phyloP scores from a whole-genome alignment of 1,139 yeast species.

The Yamadazyma membranifaciens region DNA sequence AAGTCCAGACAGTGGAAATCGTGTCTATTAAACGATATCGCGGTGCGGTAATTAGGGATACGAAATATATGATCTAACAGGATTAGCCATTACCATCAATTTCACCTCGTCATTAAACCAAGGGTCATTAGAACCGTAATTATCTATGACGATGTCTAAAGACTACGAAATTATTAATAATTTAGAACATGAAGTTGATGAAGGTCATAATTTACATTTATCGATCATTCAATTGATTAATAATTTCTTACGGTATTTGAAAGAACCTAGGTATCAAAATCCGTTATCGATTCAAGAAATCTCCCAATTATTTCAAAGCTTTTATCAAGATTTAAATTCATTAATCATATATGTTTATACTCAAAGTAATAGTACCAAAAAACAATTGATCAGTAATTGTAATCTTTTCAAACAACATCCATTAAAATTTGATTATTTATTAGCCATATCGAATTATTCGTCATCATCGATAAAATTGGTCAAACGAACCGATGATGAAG shows the following conservation, averaged over 20 bases:
- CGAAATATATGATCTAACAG: neutral
- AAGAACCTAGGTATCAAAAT: slow-evolving; percentile 44
- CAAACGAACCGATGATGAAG: slow-evolving; percentile 37
- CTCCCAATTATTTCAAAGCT: slow-evolving; percentile 30
- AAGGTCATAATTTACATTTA: slow-evolving; percentile 2
- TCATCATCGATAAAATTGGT: slow-evolving; percentile 38
- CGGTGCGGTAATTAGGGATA: slow-evolving; percentile 3
- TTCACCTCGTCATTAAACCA: too few species aligned
- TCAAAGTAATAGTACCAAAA: slow-evolving; percentile 40
- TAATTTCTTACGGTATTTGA: slow-evolving; percentile 36
- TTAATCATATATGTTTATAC: slow-evolving; percentile 33
- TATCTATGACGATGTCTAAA: neutral
- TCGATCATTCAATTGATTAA: slow-evolving; percentile 10
- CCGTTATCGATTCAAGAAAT: slow-evolving; percentile 40
- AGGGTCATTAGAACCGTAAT: too few species aligned
- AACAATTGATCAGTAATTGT: slow-evolving; percentile 34
- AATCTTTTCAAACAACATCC: slow-evolving; percentile 30
- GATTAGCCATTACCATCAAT: neutral
- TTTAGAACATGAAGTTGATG: neutral
- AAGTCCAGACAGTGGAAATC: neutral
- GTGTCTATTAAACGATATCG: neutral
- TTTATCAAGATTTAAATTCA: slow-evolving; percentile 40
- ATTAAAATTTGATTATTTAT: slow-evolving; percentile 36
- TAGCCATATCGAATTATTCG: slow-evolving; percentile 46
- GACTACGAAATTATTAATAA: neutral